A percentile compares a stretch with the other conserved stretches of the same genome.
Conservation (phyloP, 805 yeast species). For the Teunomyces pallodes region DNA sequence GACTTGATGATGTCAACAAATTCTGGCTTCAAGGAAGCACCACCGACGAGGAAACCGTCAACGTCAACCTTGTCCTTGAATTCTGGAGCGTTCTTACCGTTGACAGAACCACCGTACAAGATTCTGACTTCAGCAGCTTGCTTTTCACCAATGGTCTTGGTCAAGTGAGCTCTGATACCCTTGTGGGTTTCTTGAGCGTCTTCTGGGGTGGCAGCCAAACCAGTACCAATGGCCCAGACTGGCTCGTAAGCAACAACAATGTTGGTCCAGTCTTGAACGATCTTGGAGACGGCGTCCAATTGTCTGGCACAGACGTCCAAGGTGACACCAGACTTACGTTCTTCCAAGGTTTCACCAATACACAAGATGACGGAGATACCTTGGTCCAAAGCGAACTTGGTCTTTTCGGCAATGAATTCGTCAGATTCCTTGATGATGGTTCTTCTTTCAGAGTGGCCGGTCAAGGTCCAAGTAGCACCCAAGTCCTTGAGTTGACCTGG, state of each 20-base stretch:
- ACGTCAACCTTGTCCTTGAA: constrained; percentile 92
- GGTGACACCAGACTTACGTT: constrained; percentile 87
- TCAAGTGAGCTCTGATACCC: constrained; percentile 80
- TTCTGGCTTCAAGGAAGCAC: constrained; percentile 98
- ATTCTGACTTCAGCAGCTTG: constrained; percentile 82
- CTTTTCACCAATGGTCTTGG: constrained; percentile 69
- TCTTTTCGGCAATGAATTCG: constrained; percentile 89
- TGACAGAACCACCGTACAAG: constrained; percentile 98
- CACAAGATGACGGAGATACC: constrained; percentile 92
- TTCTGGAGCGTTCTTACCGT: constrained; percentile 86
- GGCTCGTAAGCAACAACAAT: constrained; percentile 98
- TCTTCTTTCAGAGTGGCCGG: constrained; percentile 99
- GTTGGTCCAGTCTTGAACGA: constrained; percentile 83
- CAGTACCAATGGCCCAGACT: constrained; percentile 99
- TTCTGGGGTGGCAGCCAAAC: constrained; percentile 96
- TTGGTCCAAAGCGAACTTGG: constrained; percentile 86
- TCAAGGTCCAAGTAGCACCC: constrained; percentile 90
- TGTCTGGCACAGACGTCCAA: constrained; percentile 85
- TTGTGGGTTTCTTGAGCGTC: constrained; percentile 97
- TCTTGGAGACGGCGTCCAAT: constrained; percentile 80
- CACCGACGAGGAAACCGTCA: constrained; percentile 99
- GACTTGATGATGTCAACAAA: constrained; percentile 93
- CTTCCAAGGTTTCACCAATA: constrained; percentile 96
- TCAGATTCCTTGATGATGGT: constrained; percentile 86
- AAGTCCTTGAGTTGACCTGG: constrained; percentile 86